phyloP scores from a whole-genome alignment of 2,329 filamentous ascomycete species.

The Pseudogymnoascus sp. region DNA sequence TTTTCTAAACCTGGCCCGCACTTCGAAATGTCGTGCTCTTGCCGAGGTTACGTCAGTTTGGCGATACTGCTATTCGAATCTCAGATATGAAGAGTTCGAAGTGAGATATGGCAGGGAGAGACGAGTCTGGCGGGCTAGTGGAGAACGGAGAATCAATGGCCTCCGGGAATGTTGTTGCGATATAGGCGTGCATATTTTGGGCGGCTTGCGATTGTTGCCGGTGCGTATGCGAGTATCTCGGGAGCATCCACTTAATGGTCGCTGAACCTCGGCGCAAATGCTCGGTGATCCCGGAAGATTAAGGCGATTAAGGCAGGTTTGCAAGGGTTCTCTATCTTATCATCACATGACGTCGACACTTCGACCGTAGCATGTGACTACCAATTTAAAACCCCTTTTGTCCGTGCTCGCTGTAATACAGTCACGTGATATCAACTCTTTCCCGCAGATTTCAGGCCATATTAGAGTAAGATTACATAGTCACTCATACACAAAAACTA shows the following conservation, averaged over 20 bases:
- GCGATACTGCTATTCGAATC: not conserved
- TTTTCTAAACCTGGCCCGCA: not conserved
- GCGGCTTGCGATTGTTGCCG: conserved; percentile 4
- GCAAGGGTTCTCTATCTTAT: conserved; percentile 1
- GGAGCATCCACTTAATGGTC: not conserved
- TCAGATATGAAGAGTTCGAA: conserved; percentile 1
- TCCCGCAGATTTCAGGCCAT: too few species aligned
- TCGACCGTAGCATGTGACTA: not conserved
- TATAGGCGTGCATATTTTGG: conserved; percentile 6
- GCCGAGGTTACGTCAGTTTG: conserved; percentile 4
- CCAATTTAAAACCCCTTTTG: not conserved
- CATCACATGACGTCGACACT: not conserved
- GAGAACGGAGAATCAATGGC: conserved; percentile 4
- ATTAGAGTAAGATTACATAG: too few species aligned
- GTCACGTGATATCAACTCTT: too few species aligned
- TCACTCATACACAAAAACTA: too few species aligned
- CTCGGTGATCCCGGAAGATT: not conserved
- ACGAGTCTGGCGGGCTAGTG: not conserved
- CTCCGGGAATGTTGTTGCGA: conserved; percentile 4
- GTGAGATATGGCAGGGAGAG: not conserved
- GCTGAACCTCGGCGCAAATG: conserved; percentile 1
- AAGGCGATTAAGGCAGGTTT: not conserved
- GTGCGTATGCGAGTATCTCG: conserved; percentile 7
- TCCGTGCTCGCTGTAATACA: not conserved
- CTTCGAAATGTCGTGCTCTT: conserved; percentile 7